phyloP scores from a whole-genome alignment of 352 stramenopile species.

The Phytophthora nicotianae region DNA sequence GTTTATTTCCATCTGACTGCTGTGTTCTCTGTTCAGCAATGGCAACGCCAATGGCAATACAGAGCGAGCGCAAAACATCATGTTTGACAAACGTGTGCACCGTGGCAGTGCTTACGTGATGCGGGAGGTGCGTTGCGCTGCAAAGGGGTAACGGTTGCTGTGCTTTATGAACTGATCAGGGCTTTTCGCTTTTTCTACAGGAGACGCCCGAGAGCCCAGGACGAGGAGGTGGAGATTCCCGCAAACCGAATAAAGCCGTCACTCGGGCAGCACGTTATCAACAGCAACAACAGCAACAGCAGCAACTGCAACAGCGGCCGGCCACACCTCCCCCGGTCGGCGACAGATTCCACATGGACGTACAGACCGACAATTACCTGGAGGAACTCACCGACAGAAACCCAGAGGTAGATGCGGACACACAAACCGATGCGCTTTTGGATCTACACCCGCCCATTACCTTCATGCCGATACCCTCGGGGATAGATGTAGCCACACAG shows the following conservation, averaged over 20 bases:
- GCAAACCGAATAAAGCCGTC: conserved; percentile 26
- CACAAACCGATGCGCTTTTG: conserved; percentile 92
- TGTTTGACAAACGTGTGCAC: conserved; percentile 94
- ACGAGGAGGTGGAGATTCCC: conserved; percentile 2
- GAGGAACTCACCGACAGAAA: conserved; percentile 93
- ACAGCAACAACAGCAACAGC: conserved; percentile 39
- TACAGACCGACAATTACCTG: conserved; percentile 95
- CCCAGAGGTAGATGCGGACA: conserved; percentile 88
- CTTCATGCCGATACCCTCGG: conserved; percentile 90
- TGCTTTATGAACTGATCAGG: neutral
- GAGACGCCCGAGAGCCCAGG: conserved; percentile 42
- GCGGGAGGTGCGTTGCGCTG: conserved; percentile 42
- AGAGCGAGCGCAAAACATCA: conserved; percentile 89
- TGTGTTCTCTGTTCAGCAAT: conserved; percentile 9
- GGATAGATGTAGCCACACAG: conserved; percentile 90
- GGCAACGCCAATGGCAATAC: conserved; percentile 25
- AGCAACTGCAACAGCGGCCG: conserved; percentile 49
- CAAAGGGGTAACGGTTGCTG: neutral
- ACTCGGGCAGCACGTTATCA: conserved; percentile 24
- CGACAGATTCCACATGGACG: conserved; percentile 91
- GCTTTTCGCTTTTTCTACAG: conserved; percentile 18
- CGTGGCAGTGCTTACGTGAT: conserved; percentile 93
- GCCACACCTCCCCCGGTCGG: conserved; percentile 87
- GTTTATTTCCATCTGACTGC: neutral
- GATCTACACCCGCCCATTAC: conserved; percentile 84